Conservation (phyloP, 2,329 filamentous ascomycete species). For the Metarhizium guizhouense region DNA sequence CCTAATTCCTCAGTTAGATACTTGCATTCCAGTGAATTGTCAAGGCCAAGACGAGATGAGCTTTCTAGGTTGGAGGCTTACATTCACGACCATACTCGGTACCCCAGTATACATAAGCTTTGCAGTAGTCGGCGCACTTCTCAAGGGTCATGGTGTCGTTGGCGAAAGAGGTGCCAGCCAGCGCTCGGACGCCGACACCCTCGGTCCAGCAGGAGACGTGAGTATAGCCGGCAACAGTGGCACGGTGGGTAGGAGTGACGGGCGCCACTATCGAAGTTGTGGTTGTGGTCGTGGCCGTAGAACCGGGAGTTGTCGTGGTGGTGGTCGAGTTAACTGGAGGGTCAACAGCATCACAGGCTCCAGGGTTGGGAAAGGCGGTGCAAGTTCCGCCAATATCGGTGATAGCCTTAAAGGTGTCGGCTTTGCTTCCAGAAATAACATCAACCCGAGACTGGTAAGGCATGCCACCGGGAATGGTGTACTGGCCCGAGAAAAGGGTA, state of each 20-base stretch:
- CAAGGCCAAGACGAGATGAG: not conserved
- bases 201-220: constrained; percentile 42
- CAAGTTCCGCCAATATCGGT: constrained; percentile 36
- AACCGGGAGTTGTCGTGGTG: constrained; percentile 9
- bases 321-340: constrained; percentile 9
- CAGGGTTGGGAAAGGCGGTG: constrained; percentile 26
- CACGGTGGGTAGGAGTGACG: constrained; percentile 24
- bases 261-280: constrained; percentile 17
- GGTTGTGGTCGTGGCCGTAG: constrained; percentile 9
- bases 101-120: constrained; percentile 37
- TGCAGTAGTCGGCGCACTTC: constrained; percentile 36
- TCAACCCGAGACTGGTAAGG: constrained; percentile 37
- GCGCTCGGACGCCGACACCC: constrained; percentile 32
- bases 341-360: constrained; percentile 15
- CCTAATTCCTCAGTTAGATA: constrained; percentile 15
- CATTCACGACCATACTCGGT: constrained; percentile 45
- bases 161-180: constrained; percentile 29
- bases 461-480: constrained; percentile 33
- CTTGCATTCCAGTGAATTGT: not conserved
- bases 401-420: constrained; percentile 41
- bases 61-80: constrained; percentile 13
- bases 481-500: constrained; percentile 36
- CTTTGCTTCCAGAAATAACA: constrained; percentile 30
- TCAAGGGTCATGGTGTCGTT: constrained; percentile 42
- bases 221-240: constrained; percentile 32